phyloP scores from a whole-genome alignment of 148 eudicot species.

The Agrostemma githago region DNA sequence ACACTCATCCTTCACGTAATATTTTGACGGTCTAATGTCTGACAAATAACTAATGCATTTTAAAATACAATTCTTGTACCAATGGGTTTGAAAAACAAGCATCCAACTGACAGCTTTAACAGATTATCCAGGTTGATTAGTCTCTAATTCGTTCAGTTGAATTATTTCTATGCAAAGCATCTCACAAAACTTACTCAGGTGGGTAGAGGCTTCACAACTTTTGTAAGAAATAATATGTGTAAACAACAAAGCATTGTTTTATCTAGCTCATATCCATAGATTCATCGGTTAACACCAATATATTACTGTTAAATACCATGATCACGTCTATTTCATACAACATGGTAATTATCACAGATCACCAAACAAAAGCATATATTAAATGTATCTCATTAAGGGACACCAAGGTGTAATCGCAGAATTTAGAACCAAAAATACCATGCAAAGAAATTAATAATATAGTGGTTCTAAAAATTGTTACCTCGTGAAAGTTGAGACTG shows the following conservation, averaged over 20 bases:
- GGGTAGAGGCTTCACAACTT: no score
- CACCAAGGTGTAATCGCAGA: not conserved
- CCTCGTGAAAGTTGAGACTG: slow-evolving; percentile 74
- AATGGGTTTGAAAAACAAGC: not conserved
- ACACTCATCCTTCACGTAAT: slow-evolving; percentile 2
- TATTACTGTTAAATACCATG: not conserved
- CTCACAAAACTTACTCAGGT: no score
- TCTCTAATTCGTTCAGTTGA: not conserved
- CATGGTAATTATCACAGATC: not conserved
- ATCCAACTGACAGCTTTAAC: not conserved
- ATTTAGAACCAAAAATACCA: not conserved
- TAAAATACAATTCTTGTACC: not conserved
- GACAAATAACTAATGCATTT: not conserved
- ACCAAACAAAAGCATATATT: not conserved
- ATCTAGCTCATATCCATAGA: not conserved
- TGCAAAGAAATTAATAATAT: slow-evolving; percentile 13
- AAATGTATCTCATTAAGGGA: not conserved
- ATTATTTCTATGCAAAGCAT: not conserved
- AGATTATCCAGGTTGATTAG: not conserved
- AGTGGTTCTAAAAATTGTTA: slow-evolving; percentile 22
- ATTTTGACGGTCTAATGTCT: not conserved
- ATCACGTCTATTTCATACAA: not conserved
- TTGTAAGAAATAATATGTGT: not conserved
- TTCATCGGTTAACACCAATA: not conserved
- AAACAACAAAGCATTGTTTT: not conserved